A percentile compares a stretch with the other conserved stretches of the same genome.
Evolutionary conservation across 768 basidiomycete species (phyloP).

Genomic region (Collybia nuda): DNA sequence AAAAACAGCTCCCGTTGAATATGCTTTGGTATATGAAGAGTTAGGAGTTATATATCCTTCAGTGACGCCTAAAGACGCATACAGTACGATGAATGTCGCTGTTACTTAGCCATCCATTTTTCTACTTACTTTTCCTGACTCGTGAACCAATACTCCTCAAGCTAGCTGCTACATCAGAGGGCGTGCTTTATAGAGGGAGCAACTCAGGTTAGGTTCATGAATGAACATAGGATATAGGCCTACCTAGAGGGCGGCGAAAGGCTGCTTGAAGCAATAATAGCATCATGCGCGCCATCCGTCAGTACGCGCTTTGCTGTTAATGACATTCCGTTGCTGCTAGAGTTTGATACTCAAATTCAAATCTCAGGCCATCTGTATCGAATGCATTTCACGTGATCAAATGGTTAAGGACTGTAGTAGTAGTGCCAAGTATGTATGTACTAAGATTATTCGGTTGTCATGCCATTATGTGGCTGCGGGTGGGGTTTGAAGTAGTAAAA

Average conservation of each 20-base stretch:
- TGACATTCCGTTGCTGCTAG: constrained; percentile 5
- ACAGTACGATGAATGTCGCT: constrained; percentile 20
- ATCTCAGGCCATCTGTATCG: too few species aligned
- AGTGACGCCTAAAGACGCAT: constrained; percentile 47
- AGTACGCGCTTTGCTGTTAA: constrained; percentile 25
- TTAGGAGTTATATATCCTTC: constrained; percentile 54
- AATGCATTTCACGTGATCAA: too few species aligned
- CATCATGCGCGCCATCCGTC: constrained; percentile 21
- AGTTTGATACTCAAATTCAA: too few species aligned
- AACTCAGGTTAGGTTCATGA: not conserved
- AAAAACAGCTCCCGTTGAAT: constrained; percentile 44
- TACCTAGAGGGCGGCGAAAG: constrained; percentile 9
- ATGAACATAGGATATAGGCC: not conserved
- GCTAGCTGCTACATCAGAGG: constrained; percentile 49
- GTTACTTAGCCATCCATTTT: not conserved
- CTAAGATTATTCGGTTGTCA: too few species aligned
- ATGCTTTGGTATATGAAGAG: constrained; percentile 38
- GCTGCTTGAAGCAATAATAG: constrained; percentile 14
- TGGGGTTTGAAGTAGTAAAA: too few species aligned
- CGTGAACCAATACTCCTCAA: constrained; percentile 60
- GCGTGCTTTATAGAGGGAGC: constrained; percentile 27
- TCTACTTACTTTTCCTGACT: constrained; percentile 55
- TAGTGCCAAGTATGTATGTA: too few species aligned
- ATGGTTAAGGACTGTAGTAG: too few species aligned
- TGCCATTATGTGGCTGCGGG: too few species aligned